Conservation (phyloP, 495 filamentous ascomycete species). For the Hypomontagnella monticulosa region DNA sequence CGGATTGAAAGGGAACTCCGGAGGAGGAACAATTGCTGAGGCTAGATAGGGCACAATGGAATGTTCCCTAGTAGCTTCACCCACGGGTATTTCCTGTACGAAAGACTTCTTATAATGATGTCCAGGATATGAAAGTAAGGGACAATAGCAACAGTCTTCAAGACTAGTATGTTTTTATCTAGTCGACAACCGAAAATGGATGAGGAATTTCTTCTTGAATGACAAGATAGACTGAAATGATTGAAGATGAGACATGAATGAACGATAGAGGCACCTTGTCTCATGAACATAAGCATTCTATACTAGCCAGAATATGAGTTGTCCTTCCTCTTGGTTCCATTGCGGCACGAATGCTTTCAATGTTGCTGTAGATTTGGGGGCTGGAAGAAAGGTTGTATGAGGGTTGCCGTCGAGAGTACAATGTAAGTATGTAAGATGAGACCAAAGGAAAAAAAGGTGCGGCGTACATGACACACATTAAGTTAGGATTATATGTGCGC, state of each 20-base stretch:
- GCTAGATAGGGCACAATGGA: conserved; percentile 21
- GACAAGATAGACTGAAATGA: background rate
- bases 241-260: background rate
- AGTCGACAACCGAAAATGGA: conserved; percentile 9
- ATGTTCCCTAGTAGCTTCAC: conserved; percentile 16
- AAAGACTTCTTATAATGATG: conserved; percentile 14
- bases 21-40: conserved; percentile 5
- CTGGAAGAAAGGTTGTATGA: background rate
- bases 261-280: conserved; percentile 3
- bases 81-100: conserved; percentile 28
- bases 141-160: background rate
- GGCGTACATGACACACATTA: background rate
- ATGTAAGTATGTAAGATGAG: background rate
- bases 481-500: background rate
- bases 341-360: background rate
- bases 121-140: conserved; percentile 14
- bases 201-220: conserved; percentile 16
- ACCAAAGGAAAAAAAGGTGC: background rate
- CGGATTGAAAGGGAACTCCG: conserved; percentile 1
- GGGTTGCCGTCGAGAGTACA: no score
- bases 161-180: conserved; percentile 2
- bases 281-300: background rate
- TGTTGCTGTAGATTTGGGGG: background rate
- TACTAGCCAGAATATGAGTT: background rate
- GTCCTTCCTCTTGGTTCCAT: background rate